A percentile compares a stretch with the other conserved stretches of the same genome.
These are phyloP conservation scores for Inonotus obliquus DNA, from an alignment of 1,284 basidiomycete genomes.

Conservation along the genomic window DNA sequence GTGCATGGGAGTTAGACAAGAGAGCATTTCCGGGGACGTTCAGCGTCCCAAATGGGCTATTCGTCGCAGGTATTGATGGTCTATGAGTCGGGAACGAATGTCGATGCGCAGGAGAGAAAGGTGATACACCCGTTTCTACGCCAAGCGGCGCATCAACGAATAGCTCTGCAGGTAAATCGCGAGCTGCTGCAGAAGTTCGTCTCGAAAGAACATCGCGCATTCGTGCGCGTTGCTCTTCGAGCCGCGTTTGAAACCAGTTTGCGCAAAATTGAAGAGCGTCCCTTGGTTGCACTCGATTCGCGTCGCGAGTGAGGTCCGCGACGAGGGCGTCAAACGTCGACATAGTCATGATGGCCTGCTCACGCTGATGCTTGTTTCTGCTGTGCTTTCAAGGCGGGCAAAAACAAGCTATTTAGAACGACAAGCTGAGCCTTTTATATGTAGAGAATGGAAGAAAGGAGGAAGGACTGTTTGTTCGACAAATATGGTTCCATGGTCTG, in stretches of 20 bases:
- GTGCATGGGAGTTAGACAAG: slow-evolving; percentile 41
- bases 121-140: slow-evolving; percentile 38
- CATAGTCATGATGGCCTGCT: slow-evolving; percentile 28
- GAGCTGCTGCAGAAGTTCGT: slow-evolving; percentile 41
- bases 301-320: slow-evolving; percentile 84
- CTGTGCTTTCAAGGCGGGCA: neutral
- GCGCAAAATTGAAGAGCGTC: slow-evolving; percentile 94
- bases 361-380: neutral
- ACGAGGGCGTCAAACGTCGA: slow-evolving; percentile 80
- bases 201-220: slow-evolving; percentile 58
- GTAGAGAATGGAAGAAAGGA: neutral
- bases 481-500: neutral
- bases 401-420: neutral
- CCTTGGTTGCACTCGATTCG: slow-evolving; percentile 77
- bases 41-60: slow-evolving; percentile 72
- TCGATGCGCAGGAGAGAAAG: slow-evolving; percentile 34
- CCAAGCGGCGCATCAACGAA: slow-evolving; percentile 52
- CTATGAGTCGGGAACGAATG: slow-evolving; percentile 42
- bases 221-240: slow-evolving; percentile 77
- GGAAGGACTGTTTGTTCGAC: neutral
- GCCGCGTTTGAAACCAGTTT: slow-evolving; percentile 88
- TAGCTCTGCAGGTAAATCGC: slow-evolving; percentile 52
- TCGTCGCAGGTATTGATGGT: slow-evolving; percentile 41
- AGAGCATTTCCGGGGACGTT: slow-evolving; percentile 75
- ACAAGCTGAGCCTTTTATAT: slow-evolving; percentile 10